phyloP scores from a whole-genome alignment of 1,284 basidiomycete species.

The Dichomitus squalens region DNA sequence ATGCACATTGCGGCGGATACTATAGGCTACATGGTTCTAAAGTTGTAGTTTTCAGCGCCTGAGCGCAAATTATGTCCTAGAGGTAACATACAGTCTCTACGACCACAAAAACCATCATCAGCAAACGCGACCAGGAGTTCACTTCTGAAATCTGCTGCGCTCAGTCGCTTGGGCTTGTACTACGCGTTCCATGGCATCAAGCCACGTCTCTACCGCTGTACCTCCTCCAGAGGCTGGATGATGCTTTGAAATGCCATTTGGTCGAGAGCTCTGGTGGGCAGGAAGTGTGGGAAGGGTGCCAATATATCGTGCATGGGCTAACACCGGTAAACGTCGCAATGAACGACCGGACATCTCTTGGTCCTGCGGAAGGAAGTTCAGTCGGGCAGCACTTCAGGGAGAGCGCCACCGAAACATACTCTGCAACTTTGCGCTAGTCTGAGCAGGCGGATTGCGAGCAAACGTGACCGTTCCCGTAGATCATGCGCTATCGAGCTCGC shows the following conservation, averaged over 20 bases:
- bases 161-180: constrained; percentile 59
- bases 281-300: constrained; percentile 43
- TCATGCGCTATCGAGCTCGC: constrained; percentile 23
- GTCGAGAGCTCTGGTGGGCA: constrained; percentile 1
- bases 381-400: neutral
- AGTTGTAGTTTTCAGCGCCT: too few relatives aligned
- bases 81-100: neutral
- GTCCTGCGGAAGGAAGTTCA: constrained; percentile 34
- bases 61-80: too few relatives aligned
- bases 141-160: constrained; percentile 42
- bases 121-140: neutral
- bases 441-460: constrained; percentile 62
- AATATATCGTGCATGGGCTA: constrained; percentile 87
- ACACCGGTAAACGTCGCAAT: constrained; percentile 86
- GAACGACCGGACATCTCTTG: constrained; percentile 90
- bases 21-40: too few relatives aligned
- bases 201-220: constrained; percentile 64
- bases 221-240: constrained; percentile 18
- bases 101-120: neutral
- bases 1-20: neutral
- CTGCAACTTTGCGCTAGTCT: constrained; percentile 72
- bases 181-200: constrained; percentile 78
- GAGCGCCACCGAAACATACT: constrained; percentile 53
- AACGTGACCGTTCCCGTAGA: constrained; percentile 49
- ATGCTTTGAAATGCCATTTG: constrained; percentile 13